phyloP scores from a whole-genome alignment of 331 rosid species.

The Acacia pycnantha region DNA sequence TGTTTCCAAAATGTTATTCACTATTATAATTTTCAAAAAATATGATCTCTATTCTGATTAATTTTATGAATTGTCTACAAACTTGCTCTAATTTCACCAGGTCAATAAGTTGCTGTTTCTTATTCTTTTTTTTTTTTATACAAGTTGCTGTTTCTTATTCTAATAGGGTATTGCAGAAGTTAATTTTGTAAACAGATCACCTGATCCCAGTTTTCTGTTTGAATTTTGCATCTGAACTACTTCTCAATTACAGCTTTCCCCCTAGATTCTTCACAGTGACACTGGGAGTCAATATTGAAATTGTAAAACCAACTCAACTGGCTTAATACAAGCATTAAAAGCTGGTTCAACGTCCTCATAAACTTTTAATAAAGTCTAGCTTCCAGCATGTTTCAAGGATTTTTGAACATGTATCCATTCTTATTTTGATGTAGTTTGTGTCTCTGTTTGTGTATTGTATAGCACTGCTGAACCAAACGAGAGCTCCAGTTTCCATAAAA shows the following conservation, averaged over 20 bases:
- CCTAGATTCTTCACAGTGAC: not conserved
- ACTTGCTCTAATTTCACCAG: slow-evolving; percentile 5
- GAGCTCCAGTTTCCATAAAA: not conserved
- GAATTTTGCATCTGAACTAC: slow-evolving; percentile 1
- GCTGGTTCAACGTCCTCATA: slow-evolving; percentile 5
- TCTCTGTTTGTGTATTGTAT: not conserved
- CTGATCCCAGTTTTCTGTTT: slow-evolving; percentile 9
- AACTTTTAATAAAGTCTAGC: not conserved
- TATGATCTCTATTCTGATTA: not conserved
- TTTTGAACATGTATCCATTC: slow-evolving; percentile 18
- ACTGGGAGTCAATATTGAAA: slow-evolving; percentile 12
- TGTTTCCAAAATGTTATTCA: not conserved
- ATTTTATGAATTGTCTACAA: slow-evolving; percentile 18
- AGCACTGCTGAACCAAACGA: not conserved
- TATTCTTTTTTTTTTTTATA: too few relatives aligned
- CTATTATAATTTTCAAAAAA: not conserved
- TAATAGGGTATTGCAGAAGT: not conserved
- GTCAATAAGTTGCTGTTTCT: slow-evolving; percentile 15
- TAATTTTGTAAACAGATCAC: not conserved
- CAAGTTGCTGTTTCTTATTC: slow-evolving; percentile 18
- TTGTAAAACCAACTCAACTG: slow-evolving; percentile 1
- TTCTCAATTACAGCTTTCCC: not conserved
- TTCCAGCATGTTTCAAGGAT: slow-evolving; percentile 15
- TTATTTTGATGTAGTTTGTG: not conserved
- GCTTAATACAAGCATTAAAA: slow-evolving; percentile 13